Base-by-base conservation (phyloP, 2,329 filamentous ascomycete species). In the Alternaria solani region DNA sequence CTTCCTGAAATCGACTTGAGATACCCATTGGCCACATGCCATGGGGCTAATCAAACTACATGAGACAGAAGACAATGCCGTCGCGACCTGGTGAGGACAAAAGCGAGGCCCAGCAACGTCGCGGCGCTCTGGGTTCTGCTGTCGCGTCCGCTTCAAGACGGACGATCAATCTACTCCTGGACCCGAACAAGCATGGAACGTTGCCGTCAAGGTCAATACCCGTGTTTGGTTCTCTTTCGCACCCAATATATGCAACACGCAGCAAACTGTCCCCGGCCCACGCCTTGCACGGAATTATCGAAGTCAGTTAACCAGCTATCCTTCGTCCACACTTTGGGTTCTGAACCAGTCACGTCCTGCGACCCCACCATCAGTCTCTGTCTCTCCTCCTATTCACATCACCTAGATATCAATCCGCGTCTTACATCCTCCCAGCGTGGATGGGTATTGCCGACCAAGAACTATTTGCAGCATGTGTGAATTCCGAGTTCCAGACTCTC, bases 391-490 rank as follows among this genome's bases (percentile, higher is more conserved):
- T 20, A n/a, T 48, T 20, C 20, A 42, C n/a, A 34, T 14, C 23
- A 46, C n/a, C 28, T 36, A 38, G 38, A 51, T 61, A 47, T 56
- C 38, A 43, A 14, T 28, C 42, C 23, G 26, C n/a, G 56, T 57
- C 20, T 54, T 39, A 44, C 42, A 36, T 25, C 53, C 57, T 65
- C 42, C 46, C 12, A 54, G 23, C 49, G n/a, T 57, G 4, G 58
- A 38, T 61, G 38, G 55, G 28, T 57, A 59, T 56, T 63, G 65
- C 53, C 44, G 66, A 60, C 61, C 62, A 53, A 59, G 34, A 52
- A 57, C 38, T 59, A 69, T 64, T 73, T 74, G 67, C 71, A 68
- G 66, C 56, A 71, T 72, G 59, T 47, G 55, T 56, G 48, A 51
- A 46, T 39, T 47, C 52, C 39, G 52, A 67, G 67, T 72, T 64